Conservation (phyloP, 768 basidiomycete species). For the Baorangia bicolor region DNA sequence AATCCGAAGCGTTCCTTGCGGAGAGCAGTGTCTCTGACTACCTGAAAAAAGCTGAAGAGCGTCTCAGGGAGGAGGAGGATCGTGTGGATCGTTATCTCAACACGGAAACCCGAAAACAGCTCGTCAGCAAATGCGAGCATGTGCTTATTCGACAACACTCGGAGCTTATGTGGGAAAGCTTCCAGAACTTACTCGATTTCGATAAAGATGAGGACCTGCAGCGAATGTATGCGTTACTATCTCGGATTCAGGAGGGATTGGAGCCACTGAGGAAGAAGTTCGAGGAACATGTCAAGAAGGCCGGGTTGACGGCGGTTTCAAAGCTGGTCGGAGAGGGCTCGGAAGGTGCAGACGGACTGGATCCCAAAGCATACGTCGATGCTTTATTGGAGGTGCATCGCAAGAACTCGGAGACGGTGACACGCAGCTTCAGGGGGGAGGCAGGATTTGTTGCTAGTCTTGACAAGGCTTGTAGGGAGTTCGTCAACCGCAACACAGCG, state of each 20-base stretch:
- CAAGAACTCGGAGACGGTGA: conserved; percentile 88
- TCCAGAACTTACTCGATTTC: conserved; percentile 85
- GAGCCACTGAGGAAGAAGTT: conserved; percentile 91
- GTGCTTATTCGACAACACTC: conserved; percentile 88
- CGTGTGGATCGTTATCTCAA: conserved; percentile 93
- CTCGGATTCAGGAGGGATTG: conserved; percentile 86
- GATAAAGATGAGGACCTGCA: conserved; percentile 95
- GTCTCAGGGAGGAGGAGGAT: conserved; percentile 91
- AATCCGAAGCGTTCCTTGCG: conserved; percentile 87
- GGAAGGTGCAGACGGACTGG: conserved; percentile 59
- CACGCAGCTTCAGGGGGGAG: conserved; percentile 87
- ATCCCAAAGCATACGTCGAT: conserved; percentile 94
- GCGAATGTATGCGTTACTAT: conserved; percentile 91
- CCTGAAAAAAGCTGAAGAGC: conserved; percentile 90
- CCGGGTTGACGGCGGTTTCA: conserved; percentile 79
- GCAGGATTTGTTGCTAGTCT: conserved; percentile 91
- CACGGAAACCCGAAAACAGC: conserved; percentile 79
- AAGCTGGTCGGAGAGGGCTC: conserved; percentile 59
- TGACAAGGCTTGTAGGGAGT: conserved; percentile 94
- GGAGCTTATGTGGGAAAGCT: conserved; percentile 87
- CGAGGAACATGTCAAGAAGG: conserved; percentile 92
- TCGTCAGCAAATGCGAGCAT: conserved; percentile 83
- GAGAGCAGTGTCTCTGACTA: conserved; percentile 92
- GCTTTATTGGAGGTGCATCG: conserved; percentile 87
- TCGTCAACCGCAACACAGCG: conserved; percentile 90